These are phyloP conservation scores for Lyophyllum decastes DNA, from an alignment of 768 basidiomycete species.

Conservation along the genomic window DNA sequence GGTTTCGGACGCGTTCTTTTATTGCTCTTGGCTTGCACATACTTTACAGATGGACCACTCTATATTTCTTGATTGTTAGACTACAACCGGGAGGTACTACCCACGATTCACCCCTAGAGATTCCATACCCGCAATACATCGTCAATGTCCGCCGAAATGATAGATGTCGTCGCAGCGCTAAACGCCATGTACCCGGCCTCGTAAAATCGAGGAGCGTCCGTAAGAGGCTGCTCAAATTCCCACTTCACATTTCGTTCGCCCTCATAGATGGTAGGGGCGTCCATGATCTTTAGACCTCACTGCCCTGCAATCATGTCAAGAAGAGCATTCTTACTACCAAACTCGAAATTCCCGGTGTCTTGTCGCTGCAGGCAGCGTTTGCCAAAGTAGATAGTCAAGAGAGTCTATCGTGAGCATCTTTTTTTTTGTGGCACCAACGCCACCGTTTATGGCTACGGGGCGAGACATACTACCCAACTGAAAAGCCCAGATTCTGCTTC, in stretches of 20 bases:
- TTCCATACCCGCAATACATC: neutral
- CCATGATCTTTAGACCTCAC: too few relatives aligned
- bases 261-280: neutral
- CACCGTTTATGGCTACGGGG: too few relatives aligned
- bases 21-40: neutral
- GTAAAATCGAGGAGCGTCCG: neutral
- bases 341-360: too few relatives aligned
- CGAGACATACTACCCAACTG: too few relatives aligned
- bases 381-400: too few relatives aligned
- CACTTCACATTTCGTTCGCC: neutral
- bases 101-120: neutral
- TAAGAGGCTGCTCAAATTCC: conserved; percentile 1
- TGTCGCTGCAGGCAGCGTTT: neutral
- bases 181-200: neutral
- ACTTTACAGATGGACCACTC: neutral
- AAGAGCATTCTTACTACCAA: too few relatives aligned
- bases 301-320: too few relatives aligned
- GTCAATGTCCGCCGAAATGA: neutral
- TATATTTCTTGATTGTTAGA: too few relatives aligned
- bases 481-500: too few relatives aligned
- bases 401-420: too few relatives aligned
- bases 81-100: too few relatives aligned
- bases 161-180: neutral
- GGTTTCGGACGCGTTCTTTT: neutral
- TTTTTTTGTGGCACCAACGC: too few relatives aligned